These are phyloP conservation scores for Leccinum fuscescens DNA, from an alignment of 1,284 basidiomycete genomes.

Conservation along the genomic window DNA sequence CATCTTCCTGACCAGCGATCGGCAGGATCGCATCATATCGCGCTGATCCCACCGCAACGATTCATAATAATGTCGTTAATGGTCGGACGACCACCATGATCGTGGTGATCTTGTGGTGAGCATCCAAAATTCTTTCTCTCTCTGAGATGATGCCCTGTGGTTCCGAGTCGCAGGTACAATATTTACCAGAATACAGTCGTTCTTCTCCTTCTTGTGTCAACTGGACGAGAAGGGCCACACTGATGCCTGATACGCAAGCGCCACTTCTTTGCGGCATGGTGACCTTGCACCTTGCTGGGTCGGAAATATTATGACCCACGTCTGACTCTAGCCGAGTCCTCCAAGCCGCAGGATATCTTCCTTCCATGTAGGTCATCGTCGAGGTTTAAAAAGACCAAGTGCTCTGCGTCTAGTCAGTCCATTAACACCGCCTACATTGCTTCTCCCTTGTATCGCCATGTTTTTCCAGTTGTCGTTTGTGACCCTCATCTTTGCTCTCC, in stretches of 20 bases:
- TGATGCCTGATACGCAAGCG: background rate
- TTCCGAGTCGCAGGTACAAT: background rate
- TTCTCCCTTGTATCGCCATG: slow-evolving; percentile 5
- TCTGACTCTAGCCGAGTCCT: background rate
- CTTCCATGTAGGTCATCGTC: background rate
- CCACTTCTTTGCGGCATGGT: background rate
- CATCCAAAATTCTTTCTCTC: background rate
- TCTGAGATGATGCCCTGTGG: background rate
- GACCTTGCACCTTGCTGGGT: background rate
- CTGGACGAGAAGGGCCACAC: background rate
- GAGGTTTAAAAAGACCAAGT: slow-evolving; percentile 5
- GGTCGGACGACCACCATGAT: background rate
- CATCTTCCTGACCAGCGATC: background rate
- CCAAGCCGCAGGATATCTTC: background rate
- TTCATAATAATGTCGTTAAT: background rate
- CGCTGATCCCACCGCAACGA: background rate
- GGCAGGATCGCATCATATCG: background rate
- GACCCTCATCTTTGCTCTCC: slow-evolving; percentile 9
- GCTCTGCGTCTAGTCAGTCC: background rate
- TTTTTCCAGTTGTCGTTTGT: slow-evolving; percentile 9
- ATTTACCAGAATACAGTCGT: background rate
- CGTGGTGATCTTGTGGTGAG: background rate
- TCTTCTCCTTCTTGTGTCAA: background rate
- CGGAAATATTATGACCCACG: background rate
- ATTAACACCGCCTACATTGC: background rate